Conservation (phyloP, 495 filamentous ascomycete species). For the Penicillium samsonianum region DNA sequence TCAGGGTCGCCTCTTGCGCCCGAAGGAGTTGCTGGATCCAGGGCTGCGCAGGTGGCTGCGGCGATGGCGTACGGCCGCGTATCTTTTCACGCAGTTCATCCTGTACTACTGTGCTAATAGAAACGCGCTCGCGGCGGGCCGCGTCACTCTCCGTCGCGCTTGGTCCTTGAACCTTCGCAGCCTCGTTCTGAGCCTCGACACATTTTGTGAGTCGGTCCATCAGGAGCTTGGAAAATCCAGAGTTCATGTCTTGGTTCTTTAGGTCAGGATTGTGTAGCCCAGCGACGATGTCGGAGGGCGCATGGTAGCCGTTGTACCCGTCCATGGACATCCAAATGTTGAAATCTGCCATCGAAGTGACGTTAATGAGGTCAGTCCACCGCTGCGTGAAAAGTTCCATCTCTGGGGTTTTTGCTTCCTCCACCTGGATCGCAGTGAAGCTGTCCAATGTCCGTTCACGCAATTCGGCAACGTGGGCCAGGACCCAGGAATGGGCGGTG, state of each 20-base stretch:
- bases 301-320: slow-evolving; percentile 2
- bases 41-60: slow-evolving; percentile 13
- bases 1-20: slow-evolving; percentile 1
- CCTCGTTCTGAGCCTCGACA: slow-evolving; percentile 13
- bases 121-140: slow-evolving; percentile 11
- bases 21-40: slow-evolving; percentile 10
- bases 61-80: slow-evolving; percentile 8
- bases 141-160: slow-evolving; percentile 9
- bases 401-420: background rate
- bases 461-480: slow-evolving; percentile 2
- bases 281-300: background rate
- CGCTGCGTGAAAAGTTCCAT: background rate
- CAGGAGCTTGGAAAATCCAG: background rate
- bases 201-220: slow-evolving; percentile 6
- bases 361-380: background rate
- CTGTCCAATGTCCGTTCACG: background rate
- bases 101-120: slow-evolving; percentile 6
- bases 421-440: background rate
- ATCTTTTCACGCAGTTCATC: slow-evolving; percentile 14
- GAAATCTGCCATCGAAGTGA: slow-evolving; percentile 12
- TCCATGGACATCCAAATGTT: slow-evolving; percentile 14
- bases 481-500: slow-evolving; percentile 6
- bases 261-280: slow-evolving; percentile 5
- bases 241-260: slow-evolving; percentile 1
- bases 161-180: slow-evolving; percentile 9